A percentile compares a stretch with the other conserved stretches of the same genome.
phyloP scores from a whole-genome alignment of 2,329 filamentous ascomycete species.

The Penicillium sp. region DNA sequence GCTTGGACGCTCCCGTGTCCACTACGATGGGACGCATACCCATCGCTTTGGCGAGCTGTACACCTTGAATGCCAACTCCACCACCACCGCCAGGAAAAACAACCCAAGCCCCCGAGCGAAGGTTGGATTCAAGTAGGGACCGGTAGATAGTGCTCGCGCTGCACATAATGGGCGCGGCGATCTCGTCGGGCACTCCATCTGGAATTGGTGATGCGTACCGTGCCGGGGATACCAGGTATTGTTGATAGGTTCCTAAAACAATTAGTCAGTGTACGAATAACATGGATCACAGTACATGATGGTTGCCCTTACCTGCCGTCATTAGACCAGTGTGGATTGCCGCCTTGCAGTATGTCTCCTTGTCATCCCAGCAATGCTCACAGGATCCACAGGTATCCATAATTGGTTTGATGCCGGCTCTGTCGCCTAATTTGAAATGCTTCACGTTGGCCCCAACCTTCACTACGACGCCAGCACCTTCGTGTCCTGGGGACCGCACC shows the following conservation, averaged over 20 bases:
- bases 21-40: conserved; percentile 56
- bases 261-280: background rate
- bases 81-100: conserved; percentile 45
- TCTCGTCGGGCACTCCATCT: conserved; percentile 52
- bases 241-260: conserved; percentile 52
- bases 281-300: background rate
- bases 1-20: conserved; percentile 50
- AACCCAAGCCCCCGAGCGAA: conserved; percentile 53
- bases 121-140: conserved; percentile 50
- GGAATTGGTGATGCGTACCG: conserved; percentile 55
- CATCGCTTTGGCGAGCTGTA: conserved; percentile 54
- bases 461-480: conserved; percentile 57
- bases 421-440: conserved; percentile 52
- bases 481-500: conserved; percentile 51
- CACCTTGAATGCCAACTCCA: conserved; percentile 56
- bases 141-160: conserved; percentile 57
- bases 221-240: conserved; percentile 57
- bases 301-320: conserved; percentile 34
- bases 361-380: conserved; percentile 50
- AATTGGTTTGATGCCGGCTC: conserved; percentile 52
- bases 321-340: conserved; percentile 41
- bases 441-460: conserved; percentile 53
- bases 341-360: conserved; percentile 48
- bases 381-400: conserved; percentile 52
- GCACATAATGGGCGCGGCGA: conserved; percentile 61